Conservation (phyloP, 441 rosid species). For the Croton setiger region DNA sequence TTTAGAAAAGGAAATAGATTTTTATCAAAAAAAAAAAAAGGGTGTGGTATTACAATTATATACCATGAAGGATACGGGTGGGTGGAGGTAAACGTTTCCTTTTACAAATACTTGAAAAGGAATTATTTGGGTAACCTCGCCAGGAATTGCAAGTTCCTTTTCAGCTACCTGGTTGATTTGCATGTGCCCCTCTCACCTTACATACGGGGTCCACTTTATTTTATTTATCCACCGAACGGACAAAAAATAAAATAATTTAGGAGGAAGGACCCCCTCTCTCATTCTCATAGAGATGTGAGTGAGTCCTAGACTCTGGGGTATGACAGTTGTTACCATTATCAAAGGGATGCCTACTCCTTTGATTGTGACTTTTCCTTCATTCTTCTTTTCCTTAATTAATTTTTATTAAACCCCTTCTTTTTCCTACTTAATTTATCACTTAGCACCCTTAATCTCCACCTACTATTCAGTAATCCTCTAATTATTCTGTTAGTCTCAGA, state of each 20-base stretch:
- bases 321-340: constrained; percentile 36
- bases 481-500: too few species aligned
- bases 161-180: constrained; percentile 30
- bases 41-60: too few species aligned
- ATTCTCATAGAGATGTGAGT: constrained; percentile 8
- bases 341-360: constrained; percentile 27
- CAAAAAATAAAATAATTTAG: too few species aligned
- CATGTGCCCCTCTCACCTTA: constrained; percentile 29
- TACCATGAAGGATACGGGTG: neutral
- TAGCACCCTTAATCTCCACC: too few species aligned
- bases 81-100: neutral
- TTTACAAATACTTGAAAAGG: constrained; percentile 15
- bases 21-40: too few species aligned
- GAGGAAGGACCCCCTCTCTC: neutral
- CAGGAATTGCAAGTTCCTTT: constrained; percentile 25
- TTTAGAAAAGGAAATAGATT: too few species aligned
- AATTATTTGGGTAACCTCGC: constrained; percentile 36
- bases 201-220: constrained; percentile 32
- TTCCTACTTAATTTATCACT: neutral
- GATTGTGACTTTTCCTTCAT: constrained; percentile 32
- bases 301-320: constrained; percentile 32
- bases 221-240: too few species aligned
- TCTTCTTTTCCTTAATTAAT: constrained; percentile 6
- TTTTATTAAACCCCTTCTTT: neutral
- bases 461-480: too few species aligned